These are phyloP conservation scores for Ammopiptanthus mongolicus DNA, from an alignment of 306 rosid species.

Conservation along the genomic window DNA sequence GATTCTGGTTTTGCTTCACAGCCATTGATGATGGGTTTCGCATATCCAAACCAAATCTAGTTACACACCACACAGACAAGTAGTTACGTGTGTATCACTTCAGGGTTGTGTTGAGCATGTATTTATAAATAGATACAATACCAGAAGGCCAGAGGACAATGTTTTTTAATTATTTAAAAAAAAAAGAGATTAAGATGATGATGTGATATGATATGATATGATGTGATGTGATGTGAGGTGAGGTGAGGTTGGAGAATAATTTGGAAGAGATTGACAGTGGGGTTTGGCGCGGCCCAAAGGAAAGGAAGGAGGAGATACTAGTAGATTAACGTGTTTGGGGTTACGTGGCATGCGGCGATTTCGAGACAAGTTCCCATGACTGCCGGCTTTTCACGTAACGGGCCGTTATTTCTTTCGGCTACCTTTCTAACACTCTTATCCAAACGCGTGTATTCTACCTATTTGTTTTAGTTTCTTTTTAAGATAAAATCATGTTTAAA, in stretches of 20 bases:
- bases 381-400: slow-evolving; percentile 12
- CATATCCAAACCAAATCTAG: background rate
- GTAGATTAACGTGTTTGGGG: background rate
- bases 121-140: background rate
- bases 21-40: background rate
- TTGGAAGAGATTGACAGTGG: background rate
- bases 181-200: too few species aligned
- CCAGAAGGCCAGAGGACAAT: too few species aligned
- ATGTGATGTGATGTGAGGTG: too few species aligned
- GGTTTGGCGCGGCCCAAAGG: slow-evolving; percentile 8
- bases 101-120: background rate
- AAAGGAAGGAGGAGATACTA: background rate
- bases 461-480: too few species aligned
- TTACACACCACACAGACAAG: background rate
- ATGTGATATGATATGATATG: too few species aligned
- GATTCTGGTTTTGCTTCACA: background rate
- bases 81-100: background rate
- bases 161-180: too few species aligned
- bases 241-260: too few species aligned
- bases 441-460: background rate
- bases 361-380: background rate
- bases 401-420: background rate
- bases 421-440: background rate
- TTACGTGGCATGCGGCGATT: slow-evolving; percentile 13
- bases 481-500: too few species aligned